A percentile compares a stretch with the other conserved stretches of the same genome.
phyloP scores from a whole-genome alignment of 768 basidiomycete species.

The Saitozyma podzolica region DNA sequence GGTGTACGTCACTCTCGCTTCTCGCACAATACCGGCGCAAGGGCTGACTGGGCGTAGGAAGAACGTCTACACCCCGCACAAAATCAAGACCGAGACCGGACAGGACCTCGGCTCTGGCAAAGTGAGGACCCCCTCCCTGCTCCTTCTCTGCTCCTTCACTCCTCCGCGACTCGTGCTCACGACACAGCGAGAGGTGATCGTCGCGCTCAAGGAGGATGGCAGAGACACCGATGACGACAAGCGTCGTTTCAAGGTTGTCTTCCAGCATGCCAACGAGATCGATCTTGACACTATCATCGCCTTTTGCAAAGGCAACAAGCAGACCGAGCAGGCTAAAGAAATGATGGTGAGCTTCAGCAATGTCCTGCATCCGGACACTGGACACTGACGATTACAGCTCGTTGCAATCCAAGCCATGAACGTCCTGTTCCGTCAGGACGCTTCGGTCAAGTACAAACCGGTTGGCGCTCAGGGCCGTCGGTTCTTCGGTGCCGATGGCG shows the following conservation, averaged over 20 bases:
- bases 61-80: conserved; percentile 45
- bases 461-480: conserved; percentile 49
- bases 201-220: conserved; percentile 42
- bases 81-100: conserved; percentile 24
- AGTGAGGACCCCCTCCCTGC: background rate
- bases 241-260: conserved; percentile 46
- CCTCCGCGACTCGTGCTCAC: background rate
- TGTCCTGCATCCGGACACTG: background rate
- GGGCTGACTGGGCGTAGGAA: conserved; percentile 28
- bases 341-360: conserved; percentile 29
- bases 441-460: conserved; percentile 32
- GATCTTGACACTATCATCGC: conserved; percentile 44
- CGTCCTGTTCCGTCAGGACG: conserved; percentile 46
- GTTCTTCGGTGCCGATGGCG: conserved; percentile 45
- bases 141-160: background rate
- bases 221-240: conserved; percentile 30
- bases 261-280: conserved; percentile 40
- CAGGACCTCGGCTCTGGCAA: conserved; percentile 14
- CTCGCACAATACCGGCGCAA: too few species aligned
- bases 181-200: conserved; percentile 27
- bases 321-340: conserved; percentile 36
- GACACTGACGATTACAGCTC: conserved; percentile 17
- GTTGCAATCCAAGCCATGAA: conserved; percentile 49
- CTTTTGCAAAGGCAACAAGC: conserved; percentile 41
- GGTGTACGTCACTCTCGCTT: conserved; percentile 23